phyloP scores from a whole-genome alignment of 768 basidiomycete species.

The Podaxis sp. region DNA sequence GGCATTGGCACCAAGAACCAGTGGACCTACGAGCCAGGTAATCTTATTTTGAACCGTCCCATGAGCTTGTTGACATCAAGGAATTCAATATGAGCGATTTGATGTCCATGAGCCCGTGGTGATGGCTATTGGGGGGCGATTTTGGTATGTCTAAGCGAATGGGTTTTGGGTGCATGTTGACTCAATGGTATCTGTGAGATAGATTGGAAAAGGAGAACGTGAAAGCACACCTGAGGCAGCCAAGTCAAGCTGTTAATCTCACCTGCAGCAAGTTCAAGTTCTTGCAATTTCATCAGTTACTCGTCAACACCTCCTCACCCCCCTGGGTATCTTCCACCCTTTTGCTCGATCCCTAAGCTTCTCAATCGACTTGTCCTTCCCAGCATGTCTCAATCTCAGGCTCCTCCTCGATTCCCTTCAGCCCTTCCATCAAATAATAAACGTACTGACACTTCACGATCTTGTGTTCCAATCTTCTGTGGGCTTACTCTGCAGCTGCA shows the following conservation, averaged over 20 bases:
- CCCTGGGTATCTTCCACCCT: constrained; percentile 77
- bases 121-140: constrained; percentile 90
- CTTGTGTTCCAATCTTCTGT: too few relatives aligned
- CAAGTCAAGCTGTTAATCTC: too few relatives aligned
- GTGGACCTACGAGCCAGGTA: constrained; percentile 93
- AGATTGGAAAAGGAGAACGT: too few relatives aligned
- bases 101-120: constrained; percentile 89
- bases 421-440: too few relatives aligned
- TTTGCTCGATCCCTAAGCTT: constrained; percentile 85
- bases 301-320: constrained; percentile 90
- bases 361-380: constrained; percentile 94
- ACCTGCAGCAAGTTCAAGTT: too few relatives aligned
- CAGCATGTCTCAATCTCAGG: constrained; percentile 92
- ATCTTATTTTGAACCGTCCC: constrained; percentile 96
- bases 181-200: constrained; percentile 82
- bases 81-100: constrained; percentile 96
- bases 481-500: constrained; percentile 86
- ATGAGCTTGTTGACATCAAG: constrained; percentile 92
- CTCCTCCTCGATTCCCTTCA: constrained; percentile 35
- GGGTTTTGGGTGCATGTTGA: constrained; percentile 90
- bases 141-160: constrained; percentile 78
- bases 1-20: constrained; percentile 70
- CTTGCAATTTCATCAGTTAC: constrained; percentile 48
- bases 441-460: too few relatives aligned
- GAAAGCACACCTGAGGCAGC: too few relatives aligned